phyloP scores from a whole-genome alignment of 495 filamentous ascomycete genomes.

The Hyaloscypha finlandica region DNA sequence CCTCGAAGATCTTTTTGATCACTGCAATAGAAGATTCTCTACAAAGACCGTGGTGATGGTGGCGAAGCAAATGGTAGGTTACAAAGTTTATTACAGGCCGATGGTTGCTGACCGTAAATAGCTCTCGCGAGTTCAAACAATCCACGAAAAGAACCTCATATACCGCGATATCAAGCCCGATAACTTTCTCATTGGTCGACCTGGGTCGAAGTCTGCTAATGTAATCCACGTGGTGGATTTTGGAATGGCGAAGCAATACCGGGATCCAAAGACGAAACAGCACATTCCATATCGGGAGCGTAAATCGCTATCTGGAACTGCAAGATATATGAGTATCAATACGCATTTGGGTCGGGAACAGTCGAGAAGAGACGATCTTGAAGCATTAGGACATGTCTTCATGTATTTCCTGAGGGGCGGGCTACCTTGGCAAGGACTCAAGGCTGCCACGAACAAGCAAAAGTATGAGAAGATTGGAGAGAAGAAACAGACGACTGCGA shows the following conservation, averaged over 20 bases:
- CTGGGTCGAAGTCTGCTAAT: constrained; percentile 87
- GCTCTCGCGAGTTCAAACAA: constrained; percentile 97
- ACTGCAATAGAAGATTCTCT: constrained; percentile 92
- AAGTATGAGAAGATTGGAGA: constrained; percentile 99
- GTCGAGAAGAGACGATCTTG: constrained; percentile 93
- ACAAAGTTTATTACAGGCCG: background rate
- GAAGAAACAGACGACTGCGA: constrained; percentile 97
- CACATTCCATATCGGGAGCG: constrained; percentile 98
- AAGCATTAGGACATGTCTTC: constrained; percentile 96
- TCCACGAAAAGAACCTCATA: constrained; percentile 99
- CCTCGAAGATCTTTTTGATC: constrained; percentile 96
- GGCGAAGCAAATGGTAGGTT: constrained; percentile 94
- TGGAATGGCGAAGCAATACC: constrained; percentile 99
- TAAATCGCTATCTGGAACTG: constrained; percentile 95
- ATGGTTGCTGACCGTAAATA: constrained; percentile 36
- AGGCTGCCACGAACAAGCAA: constrained; percentile 99
- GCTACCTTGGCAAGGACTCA: constrained; percentile 96
- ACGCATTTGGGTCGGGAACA: constrained; percentile 97
- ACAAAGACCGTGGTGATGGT: constrained; percentile 99
- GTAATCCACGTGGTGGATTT: constrained; percentile 99
- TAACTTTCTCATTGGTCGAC: constrained; percentile 98
- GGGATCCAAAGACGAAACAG: constrained; percentile 98
- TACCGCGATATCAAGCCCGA: constrained; percentile 99
- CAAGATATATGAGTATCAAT: constrained; percentile 99
- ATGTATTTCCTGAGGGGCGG: constrained; percentile 99